phyloP scores from a whole-genome alignment of 768 basidiomycete species.

The Boletus bicolor region DNA sequence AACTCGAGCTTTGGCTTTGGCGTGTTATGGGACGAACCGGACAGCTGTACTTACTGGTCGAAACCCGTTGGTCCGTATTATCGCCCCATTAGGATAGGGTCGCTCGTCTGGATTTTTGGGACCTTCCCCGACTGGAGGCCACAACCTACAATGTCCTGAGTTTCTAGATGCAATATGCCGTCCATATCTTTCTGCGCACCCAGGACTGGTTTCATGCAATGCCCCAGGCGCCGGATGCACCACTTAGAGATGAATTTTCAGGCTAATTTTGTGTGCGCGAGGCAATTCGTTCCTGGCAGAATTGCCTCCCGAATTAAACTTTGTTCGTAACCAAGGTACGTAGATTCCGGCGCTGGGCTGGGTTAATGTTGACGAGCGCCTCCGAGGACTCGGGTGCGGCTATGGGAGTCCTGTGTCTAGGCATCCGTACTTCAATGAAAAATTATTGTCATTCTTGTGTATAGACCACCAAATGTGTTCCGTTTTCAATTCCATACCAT shows the following conservation, averaged over 20 bases:
- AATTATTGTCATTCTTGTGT: conserved; percentile 13
- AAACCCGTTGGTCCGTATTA: conserved; percentile 36
- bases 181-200: conserved; percentile 5
- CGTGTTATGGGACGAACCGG: conserved; percentile 37
- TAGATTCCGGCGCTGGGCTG: not conserved
- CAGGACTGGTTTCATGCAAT: conserved; percentile 14
- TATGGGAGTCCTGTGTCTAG: conserved; percentile 10
- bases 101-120: conserved; percentile 27
- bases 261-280: conserved; percentile 1
- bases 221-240: conserved; percentile 3
- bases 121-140: conserved; percentile 17
- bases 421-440: not conserved
- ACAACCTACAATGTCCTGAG: conserved; percentile 17
- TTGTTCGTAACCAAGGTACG: conserved; percentile 17
- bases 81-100: conserved; percentile 32
- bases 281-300: conserved; percentile 4
- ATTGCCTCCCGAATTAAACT: not conserved
- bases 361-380: conserved; percentile 6
- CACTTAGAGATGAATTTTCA: not conserved
- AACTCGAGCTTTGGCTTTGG: conserved; percentile 37
- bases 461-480: conserved; percentile 34
- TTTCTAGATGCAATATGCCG: conserved; percentile 11
- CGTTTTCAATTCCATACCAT: conserved; percentile 72
- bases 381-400: conserved; percentile 6
- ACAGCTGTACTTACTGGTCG: conserved; percentile 40